phyloP scores from a whole-genome alignment of 23 red algal species.

The Gracilariopsis chorda region DNA sequence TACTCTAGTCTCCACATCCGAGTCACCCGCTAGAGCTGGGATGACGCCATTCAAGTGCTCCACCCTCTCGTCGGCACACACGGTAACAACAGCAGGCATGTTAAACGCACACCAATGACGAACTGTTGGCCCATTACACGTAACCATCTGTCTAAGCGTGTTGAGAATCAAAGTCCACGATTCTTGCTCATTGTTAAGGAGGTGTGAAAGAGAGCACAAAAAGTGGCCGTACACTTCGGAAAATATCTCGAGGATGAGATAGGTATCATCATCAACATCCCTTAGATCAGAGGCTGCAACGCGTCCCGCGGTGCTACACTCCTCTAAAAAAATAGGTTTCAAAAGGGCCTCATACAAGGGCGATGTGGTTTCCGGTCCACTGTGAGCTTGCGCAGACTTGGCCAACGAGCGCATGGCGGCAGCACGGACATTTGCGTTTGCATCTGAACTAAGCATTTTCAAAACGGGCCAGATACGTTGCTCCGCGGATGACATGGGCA shows the following conservation, averaged over 20 bases:
- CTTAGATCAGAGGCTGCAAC: slow-evolving; percentile 57
- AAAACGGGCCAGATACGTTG: slow-evolving; percentile 47
- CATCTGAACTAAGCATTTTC: slow-evolving; percentile 39
- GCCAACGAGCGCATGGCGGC: slow-evolving; percentile 60
- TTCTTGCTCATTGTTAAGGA: slow-evolving; percentile 28
- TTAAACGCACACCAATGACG: slow-evolving; percentile 86
- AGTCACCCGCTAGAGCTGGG: slow-evolving; percentile 50
- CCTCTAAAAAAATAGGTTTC: slow-evolving; percentile 50
- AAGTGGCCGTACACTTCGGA: slow-evolving; percentile 65
- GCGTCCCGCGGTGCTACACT: slow-evolving; percentile 30
- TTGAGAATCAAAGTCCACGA: slow-evolving; percentile 46
- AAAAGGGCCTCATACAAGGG: slow-evolving; percentile 24
- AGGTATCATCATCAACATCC: slow-evolving; percentile 70
- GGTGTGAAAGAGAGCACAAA: slow-evolving; percentile 28
- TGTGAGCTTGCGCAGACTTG: slow-evolving; percentile 45
- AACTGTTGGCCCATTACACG: slow-evolving; percentile 80
- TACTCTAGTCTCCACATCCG: slow-evolving; percentile 68
- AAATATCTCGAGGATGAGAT: slow-evolving; percentile 78
- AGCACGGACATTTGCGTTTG: slow-evolving; percentile 45
- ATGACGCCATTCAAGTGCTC: slow-evolving; percentile 43
- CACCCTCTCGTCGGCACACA: background rate
- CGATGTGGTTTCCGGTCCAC: background rate
- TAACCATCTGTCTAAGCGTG: slow-evolving; percentile 58
- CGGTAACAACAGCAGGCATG: slow-evolving; percentile 65
- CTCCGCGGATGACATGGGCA: slow-evolving; percentile 47